These are phyloP conservation scores for Austroboletus eburneus DNA, from an alignment of 768 basidiomycete species.

Conservation along the genomic window DNA sequence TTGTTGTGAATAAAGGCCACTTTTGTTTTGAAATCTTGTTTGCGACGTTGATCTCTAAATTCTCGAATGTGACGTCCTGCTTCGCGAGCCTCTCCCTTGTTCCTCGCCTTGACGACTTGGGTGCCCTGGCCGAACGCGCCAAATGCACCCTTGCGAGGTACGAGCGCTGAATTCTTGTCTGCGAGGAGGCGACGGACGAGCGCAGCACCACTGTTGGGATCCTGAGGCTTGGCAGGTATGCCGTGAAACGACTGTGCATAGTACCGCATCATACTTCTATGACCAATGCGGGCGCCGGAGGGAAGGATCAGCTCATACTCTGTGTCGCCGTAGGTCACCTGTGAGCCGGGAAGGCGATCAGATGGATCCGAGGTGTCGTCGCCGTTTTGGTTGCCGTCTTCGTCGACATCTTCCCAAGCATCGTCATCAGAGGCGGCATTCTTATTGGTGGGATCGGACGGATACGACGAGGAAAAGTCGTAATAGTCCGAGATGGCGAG, in stretches of 20 bases:
- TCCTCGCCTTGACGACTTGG: conserved; percentile 84
- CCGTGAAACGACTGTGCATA: conserved; percentile 77
- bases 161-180: conserved; percentile 80
- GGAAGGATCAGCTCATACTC: conserved; percentile 88
- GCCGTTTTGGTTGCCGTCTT: background rate
- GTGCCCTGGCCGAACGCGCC: conserved; percentile 82
- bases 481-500: conserved; percentile 92
- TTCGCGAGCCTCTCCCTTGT: conserved; percentile 92
- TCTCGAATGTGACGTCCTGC: conserved; percentile 84
- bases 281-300: conserved; percentile 88
- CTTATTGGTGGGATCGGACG: conserved; percentile 35
- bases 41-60: conserved; percentile 73
- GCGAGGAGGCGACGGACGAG: conserved; percentile 73
- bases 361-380: conserved; percentile 1
- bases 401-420: background rate
- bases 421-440: conserved; percentile 31
- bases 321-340: conserved; percentile 75
- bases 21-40: conserved; percentile 81
- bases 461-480: conserved; percentile 84
- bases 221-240: conserved; percentile 43
- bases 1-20: conserved; percentile 75
- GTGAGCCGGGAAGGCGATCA: conserved; percentile 45
- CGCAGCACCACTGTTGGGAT: conserved; percentile 68
- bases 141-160: conserved; percentile 80
- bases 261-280: conserved; percentile 81